Conservation (phyloP, 192 early-diverging fungal species). For the Mortierella antarctica region DNA sequence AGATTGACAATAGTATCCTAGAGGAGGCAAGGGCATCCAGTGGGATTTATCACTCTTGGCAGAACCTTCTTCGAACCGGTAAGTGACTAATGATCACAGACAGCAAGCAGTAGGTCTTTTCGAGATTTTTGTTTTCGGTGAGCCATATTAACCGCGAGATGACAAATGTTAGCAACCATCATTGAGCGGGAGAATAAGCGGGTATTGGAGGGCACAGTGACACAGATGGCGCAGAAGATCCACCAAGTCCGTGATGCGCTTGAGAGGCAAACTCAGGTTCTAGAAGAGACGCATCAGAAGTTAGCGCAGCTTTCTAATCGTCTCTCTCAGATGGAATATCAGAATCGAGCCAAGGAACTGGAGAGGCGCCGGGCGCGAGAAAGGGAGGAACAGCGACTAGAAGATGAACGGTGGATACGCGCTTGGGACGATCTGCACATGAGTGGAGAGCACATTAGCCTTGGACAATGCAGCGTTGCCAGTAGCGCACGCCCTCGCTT, state of each 20-base stretch:
- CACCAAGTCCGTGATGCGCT: constrained; percentile 26
- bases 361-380: constrained; percentile 7
- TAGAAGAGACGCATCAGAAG: constrained; percentile 30
- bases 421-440: constrained; percentile 21
- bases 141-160: background rate
- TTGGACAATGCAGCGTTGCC: too few relatives aligned
- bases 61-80: constrained; percentile 7
- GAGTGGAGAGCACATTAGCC: background rate
- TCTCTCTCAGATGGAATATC: constrained; percentile 30
- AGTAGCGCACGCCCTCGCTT: too few relatives aligned
- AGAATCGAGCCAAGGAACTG: constrained; percentile 17
- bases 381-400: constrained; percentile 10
- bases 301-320: constrained; percentile 23
- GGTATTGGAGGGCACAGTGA: constrained; percentile 2
- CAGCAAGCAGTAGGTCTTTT: background rate
- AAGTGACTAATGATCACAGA: background rate
- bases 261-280: constrained; percentile 20
- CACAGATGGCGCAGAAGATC: constrained; percentile 37
- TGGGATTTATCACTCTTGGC: constrained; percentile 5
- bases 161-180: constrained; percentile 5
- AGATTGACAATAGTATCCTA: constrained; percentile 5
- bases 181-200: constrained; percentile 38
- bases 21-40: constrained; percentile 12
- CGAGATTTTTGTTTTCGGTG: background rate
- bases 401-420: constrained; percentile 30